Percentiles rank a stretch among this genome's conserved stretches.
Evolutionary conservation across 2,329 filamentous ascomycete species (phyloP).

Genomic region (Phialemonium atrogriseum): DNA sequence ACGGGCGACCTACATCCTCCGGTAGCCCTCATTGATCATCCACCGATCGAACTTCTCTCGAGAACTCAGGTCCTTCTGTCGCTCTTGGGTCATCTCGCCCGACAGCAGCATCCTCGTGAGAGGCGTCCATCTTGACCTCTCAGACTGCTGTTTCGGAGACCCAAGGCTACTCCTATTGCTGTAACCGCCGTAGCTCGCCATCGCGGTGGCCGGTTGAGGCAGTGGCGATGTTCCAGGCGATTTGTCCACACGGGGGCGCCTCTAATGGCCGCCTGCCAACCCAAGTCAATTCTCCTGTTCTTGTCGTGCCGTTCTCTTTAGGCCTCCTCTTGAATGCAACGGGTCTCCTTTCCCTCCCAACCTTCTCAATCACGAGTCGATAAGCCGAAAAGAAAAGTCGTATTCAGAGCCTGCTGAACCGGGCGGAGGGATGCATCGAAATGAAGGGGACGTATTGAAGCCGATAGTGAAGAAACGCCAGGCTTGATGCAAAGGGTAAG

Average conservation of each 20-base stretch:
- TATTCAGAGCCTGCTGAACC: constrained; percentile 51
- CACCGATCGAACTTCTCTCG: constrained; percentile 72
- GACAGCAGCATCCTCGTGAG: constrained; percentile 76
- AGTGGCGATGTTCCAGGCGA: constrained; percentile 3
- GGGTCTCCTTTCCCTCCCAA: too few relatives aligned
- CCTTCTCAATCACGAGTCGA: too few relatives aligned
- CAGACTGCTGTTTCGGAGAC: constrained; percentile 43
- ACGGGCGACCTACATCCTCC: constrained; percentile 56
- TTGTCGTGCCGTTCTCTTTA: constrained; percentile 1
- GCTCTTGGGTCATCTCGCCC: constrained; percentile 71
- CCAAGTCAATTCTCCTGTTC: constrained; percentile 3
- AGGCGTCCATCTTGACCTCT: constrained; percentile 75
- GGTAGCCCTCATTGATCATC: constrained; percentile 86
- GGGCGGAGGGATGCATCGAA: constrained; percentile 22
- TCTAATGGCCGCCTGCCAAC: constrained; percentile 8
- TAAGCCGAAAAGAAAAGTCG: too few relatives aligned
- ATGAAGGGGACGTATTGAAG: constrained; percentile 15
- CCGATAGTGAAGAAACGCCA: constrained; percentile 9
- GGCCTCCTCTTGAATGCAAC: too few relatives aligned
- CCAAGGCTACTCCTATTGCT: constrained; percentile 13
- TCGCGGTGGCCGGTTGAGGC: constrained; percentile 10
- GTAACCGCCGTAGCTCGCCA: constrained; percentile 28
- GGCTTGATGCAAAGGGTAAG: constrained; percentile 3
- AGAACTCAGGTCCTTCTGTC: constrained; percentile 56
- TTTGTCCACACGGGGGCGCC: constrained; percentile 9